Evolutionary conservation across 1,284 basidiomycete species (phyloP), one percentile per base, ranked within the genome.

Genomic region (Rhodofomes roseus): DNA sequence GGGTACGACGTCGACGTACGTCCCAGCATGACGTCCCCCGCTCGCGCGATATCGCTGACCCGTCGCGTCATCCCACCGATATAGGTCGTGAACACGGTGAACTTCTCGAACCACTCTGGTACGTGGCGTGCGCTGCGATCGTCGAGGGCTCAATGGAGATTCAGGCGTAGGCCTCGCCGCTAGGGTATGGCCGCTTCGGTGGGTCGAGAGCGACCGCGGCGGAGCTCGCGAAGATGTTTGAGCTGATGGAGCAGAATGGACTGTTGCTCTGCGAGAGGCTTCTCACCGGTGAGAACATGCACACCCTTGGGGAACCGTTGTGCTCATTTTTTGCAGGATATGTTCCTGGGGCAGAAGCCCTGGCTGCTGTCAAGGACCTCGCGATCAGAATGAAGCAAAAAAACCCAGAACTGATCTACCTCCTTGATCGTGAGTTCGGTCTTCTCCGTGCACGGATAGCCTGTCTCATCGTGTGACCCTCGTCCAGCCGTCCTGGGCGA

Each of bases 1-100:
- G 96, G 95, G 25, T 98, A 92, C 76, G 95, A 99, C 66, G 95
- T 98, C 43, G 96, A 99, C 77, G 94, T 93, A 84, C 84, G 81
- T 82, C 40, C 57, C 43, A 25, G 16, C 31, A 18, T n/a, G 7
- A 31, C 52, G 22, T 58, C 50, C 40, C 40, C 40, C n/a, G n/a
- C 56, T 40, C 18, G 50, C 25, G 25, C 46, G 11, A 43, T 14
- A 51, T 37, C 27, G 44, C 22, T 56, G 48, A 57, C 20, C 61
- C 41, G 27, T 53, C 43, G 29, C 44, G 51, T 27, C 9, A 52
- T 61, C 76, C 82, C n/a, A n/a, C n/a, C n/a, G n/a, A n/a, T n/a
- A n/a, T n/a, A 99, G 84, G 89, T 92, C 25, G 84, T 98, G 43
- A 98, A 98, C 74, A 97, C 96, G 0, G 96, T 98, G 51, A 93